These are phyloP conservation scores for Beverwykella pulmonaria DNA, from an alignment of 495 filamentous ascomycete genomes.

Conservation along the genomic window DNA sequence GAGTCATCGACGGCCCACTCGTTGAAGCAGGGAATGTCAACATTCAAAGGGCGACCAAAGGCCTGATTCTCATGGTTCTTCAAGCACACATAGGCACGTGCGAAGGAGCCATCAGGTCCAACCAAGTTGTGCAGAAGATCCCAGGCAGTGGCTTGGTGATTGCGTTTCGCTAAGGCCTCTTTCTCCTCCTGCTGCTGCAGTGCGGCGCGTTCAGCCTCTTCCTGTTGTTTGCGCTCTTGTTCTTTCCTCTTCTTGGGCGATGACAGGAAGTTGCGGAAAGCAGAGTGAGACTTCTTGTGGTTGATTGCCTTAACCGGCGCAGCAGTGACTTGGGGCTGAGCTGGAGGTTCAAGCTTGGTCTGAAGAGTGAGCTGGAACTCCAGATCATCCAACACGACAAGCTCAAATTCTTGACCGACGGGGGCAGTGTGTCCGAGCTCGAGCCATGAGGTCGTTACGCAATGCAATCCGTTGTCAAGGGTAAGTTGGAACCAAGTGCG, in stretches of 20 bases:
- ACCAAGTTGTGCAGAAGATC: slow-evolving; percentile 84
- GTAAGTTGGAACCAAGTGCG: slow-evolving; percentile 91
- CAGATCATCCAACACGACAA: slow-evolving; percentile 93
- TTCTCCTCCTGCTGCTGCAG: slow-evolving; percentile 63
- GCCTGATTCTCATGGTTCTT: slow-evolving; percentile 86
- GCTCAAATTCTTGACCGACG: slow-evolving; percentile 97
- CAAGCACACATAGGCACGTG: slow-evolving; percentile 85
- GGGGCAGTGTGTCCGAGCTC: slow-evolving; percentile 91
- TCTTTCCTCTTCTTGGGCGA: slow-evolving; percentile 95
- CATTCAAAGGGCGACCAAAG: slow-evolving; percentile 82
- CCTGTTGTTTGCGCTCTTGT: slow-evolving; percentile 76
- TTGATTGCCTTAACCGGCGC: slow-evolving; percentile 52
- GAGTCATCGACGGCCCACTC: slow-evolving; percentile 91
- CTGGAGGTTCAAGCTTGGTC: slow-evolving; percentile 85
- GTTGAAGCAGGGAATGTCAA: slow-evolving; percentile 92
- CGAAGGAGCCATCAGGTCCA: slow-evolving; percentile 89
- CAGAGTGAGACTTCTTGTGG: slow-evolving; percentile 66
- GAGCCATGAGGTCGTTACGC: slow-evolving; percentile 93
- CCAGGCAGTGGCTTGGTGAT: slow-evolving; percentile 67
- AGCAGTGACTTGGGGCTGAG: slow-evolving; percentile 47
- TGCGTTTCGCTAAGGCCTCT: slow-evolving; percentile 66
- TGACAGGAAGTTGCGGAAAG: slow-evolving; percentile 89
- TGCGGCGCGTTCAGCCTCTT: slow-evolving; percentile 68
- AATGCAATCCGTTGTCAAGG: slow-evolving; percentile 95
- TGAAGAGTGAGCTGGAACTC: slow-evolving; percentile 97